These are phyloP conservation scores for Paraphoma sp. DNA, from an alignment of 2,329 filamentous ascomycete genomes.

Conservation along the genomic window DNA sequence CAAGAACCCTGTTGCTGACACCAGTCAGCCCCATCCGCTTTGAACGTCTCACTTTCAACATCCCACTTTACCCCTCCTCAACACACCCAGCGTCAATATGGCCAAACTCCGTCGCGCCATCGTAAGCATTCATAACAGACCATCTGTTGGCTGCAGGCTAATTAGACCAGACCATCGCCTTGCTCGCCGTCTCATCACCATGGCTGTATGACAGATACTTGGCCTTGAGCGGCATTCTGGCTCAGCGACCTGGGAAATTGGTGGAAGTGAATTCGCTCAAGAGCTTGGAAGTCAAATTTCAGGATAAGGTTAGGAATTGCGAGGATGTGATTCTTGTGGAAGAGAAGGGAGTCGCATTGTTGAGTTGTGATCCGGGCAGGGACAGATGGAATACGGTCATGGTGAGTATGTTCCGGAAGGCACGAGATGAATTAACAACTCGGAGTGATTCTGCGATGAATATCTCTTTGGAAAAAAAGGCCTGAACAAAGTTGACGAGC, in stretches of 20 bases:
- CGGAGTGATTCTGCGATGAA: not conserved
- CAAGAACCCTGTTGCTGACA: not conserved
- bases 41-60: not conserved
- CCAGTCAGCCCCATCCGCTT: not conserved
- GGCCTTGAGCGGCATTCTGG: constrained; percentile 19
- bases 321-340: constrained; percentile 53
- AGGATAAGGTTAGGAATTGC: constrained; percentile 50
- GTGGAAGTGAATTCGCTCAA: constrained; percentile 30
- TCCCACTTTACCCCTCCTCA: not conserved
- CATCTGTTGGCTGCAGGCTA: too few relatives aligned
- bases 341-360: constrained; percentile 44
- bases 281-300: constrained; percentile 41
- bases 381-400: constrained; percentile 56
- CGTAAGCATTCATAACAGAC: not conserved
- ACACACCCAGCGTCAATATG: not conserved
- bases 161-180: constrained; percentile 12
- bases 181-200: constrained; percentile 23
- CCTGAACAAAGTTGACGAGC: not conserved
- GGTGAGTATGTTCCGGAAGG: constrained; percentile 32
- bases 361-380: constrained; percentile 53
- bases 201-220: constrained; percentile 38
- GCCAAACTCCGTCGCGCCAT: not conserved
- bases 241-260: constrained; percentile 29
- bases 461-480: not conserved
- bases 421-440: not conserved